A percentile compares a stretch with the other conserved stretches of the same genome.
These are phyloP conservation scores for Zygotorulaspora sp. DNA, from an alignment of 805 yeast species.

Conservation along the genomic window DNA sequence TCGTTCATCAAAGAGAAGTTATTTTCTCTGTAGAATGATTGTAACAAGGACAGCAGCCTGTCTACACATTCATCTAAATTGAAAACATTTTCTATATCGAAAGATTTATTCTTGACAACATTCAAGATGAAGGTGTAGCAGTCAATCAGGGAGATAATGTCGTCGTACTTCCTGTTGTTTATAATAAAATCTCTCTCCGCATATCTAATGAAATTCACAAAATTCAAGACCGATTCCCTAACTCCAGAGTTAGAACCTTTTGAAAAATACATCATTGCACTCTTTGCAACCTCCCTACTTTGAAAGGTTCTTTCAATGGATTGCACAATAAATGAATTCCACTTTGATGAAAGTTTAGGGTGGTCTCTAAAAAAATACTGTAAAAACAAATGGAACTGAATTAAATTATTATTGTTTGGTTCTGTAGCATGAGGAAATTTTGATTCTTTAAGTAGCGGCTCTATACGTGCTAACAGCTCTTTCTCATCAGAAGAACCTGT, in stretches of 20 bases:
- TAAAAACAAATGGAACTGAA: slow-evolving; percentile 33
- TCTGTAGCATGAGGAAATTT: slow-evolving; percentile 46
- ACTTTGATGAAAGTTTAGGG: slow-evolving; percentile 16
- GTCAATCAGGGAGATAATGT: slow-evolving; percentile 36
- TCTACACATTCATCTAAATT: slow-evolving; percentile 11
- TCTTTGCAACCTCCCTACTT: slow-evolving; percentile 35
- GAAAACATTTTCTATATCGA: slow-evolving; percentile 20
- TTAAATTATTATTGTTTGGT: slow-evolving; percentile 26
- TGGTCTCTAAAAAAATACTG: slow-evolving; percentile 26
- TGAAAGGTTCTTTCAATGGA: slow-evolving; percentile 46
- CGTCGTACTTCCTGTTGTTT: slow-evolving; percentile 35
- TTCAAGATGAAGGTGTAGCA: slow-evolving; percentile 25
- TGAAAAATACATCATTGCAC: slow-evolving; percentile 36
- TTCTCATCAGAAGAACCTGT: slow-evolving; percentile 13
- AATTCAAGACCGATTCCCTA: slow-evolving; percentile 33
- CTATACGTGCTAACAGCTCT: slow-evolving; percentile 16
- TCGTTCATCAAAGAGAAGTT: slow-evolving; percentile 17
- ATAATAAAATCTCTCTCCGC: slow-evolving; percentile 37
- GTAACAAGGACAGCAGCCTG: slow-evolving; percentile 13
- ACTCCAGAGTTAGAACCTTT: slow-evolving; percentile 23
- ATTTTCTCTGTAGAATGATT: slow-evolving; percentile 19
- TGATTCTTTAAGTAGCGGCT: slow-evolving; percentile 21
- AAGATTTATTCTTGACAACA: slow-evolving; percentile 6
- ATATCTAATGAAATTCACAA: slow-evolving; percentile 42
- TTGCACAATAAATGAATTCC: slow-evolving; percentile 28